Evolutionary conservation across 176 grass and related monocot species (phyloP), one percentile per base, ranked within the genome.

Genomic region (Musa beccarii): DNA sequence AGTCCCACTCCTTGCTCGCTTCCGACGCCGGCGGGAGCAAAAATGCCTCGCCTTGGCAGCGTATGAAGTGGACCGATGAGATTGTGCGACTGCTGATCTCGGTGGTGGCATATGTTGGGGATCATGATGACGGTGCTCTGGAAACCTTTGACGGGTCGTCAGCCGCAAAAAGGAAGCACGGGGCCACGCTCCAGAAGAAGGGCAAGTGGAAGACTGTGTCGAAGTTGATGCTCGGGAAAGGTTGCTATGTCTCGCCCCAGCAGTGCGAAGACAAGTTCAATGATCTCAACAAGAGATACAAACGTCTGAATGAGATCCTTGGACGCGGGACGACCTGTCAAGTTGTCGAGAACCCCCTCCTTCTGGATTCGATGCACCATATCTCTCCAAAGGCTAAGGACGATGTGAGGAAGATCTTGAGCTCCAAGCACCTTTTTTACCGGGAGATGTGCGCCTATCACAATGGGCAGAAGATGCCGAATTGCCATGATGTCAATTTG

Each of bases 231-330:
- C 83, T 78, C 0, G 81, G 89, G 75, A 87, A 89, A 77, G 89
- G 85, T n/a, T 99, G 86, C 49, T 79, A 87, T 81, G 96, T 99
- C 54, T 99, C 96, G 4, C 96, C 96, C 0, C 96, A 99, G 52
- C 91, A 99, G 78, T 99, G 96, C 0, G 96, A 99, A 64, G 96
- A 99, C 78, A 99, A 99, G 84, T 99, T 95, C 75, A 99, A 99
- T 69, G 96, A 99, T 71, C 85, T 99, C 65, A 99, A 99, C 72
- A 99, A 99, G 83, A 90, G 96, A 78, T 99, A 99, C 51, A 99
- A 99, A 79, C 86, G 89, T 76, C 85, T 99, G 73, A 95, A 85
- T 1, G 91, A 99, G 59, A 99, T 99, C 74, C 86, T 99, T 82
- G 96, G 96, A 51, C 80, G 89, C 11, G 96, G 90, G 25, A 89